These are phyloP conservation scores for Pseudodiploospora longispora DNA, from an alignment of 2,329 filamentous ascomycete species.

Conservation along the genomic window DNA sequence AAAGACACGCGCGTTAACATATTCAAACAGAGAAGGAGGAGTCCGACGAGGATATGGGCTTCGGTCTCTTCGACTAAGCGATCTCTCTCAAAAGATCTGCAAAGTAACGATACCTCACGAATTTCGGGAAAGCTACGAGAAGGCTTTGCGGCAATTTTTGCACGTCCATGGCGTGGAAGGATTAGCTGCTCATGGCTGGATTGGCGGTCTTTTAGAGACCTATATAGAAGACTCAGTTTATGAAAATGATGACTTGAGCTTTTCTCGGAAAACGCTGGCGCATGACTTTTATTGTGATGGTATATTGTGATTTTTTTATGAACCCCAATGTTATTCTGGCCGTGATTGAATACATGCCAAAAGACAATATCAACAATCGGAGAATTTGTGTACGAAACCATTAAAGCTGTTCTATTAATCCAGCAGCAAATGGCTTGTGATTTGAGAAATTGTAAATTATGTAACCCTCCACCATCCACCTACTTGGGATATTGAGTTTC, in stretches of 20 bases:
- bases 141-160: constrained; percentile 23
- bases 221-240: constrained; percentile 20
- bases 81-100: constrained; percentile 17
- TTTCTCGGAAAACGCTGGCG: constrained; percentile 9
- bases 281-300: too few relatives aligned
- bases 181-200: constrained; percentile 23
- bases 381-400: too few relatives aligned
- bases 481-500: too few relatives aligned
- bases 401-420: too few relatives aligned
- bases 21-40: constrained; percentile 29
- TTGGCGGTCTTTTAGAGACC: constrained; percentile 18
- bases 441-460: too few relatives aligned
- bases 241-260: constrained; percentile 21
- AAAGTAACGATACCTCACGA: constrained; percentile 24
- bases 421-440: too few relatives aligned
- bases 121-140: constrained; percentile 25
- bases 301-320: too few relatives aligned
- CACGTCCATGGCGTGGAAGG: constrained; percentile 23
- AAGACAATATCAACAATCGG: too few relatives aligned
- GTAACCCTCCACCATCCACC: too few relatives aligned
- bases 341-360: too few relatives aligned
- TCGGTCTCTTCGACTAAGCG: constrained; percentile 68
- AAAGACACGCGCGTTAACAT: constrained; percentile 4
- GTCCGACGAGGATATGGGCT: constrained; percentile 70
- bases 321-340: too few relatives aligned